Evolutionary conservation across 2,329 filamentous ascomycete species (phyloP).

Genomic region (Ascochyta rabiei): DNA sequence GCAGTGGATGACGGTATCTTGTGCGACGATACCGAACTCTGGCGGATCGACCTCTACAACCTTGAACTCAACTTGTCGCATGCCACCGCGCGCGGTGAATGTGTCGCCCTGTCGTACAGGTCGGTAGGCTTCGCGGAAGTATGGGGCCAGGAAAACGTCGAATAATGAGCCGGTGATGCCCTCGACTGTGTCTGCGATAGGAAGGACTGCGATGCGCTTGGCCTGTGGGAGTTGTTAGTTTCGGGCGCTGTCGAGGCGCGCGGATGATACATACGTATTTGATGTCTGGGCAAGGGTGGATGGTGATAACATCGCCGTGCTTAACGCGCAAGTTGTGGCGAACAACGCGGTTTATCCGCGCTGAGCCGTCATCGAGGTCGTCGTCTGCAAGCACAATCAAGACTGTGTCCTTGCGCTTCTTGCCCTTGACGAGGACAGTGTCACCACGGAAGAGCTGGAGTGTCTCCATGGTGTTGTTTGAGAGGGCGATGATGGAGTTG

Average conservation of each 20-base stretch:
- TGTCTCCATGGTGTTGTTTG: constrained; percentile 98
- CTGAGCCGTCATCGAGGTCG: constrained; percentile 95
- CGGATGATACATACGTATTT: constrained; percentile 81
- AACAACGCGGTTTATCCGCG: constrained; percentile 97
- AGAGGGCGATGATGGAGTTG: constrained; percentile 98
- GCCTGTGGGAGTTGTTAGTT: constrained; percentile 63
- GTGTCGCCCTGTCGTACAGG: constrained; percentile 96
- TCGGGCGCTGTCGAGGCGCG: neutral
- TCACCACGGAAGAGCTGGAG: constrained; percentile 98
- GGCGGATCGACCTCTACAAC: constrained; percentile 98
- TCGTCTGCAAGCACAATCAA: constrained; percentile 97
- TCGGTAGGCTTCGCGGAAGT: constrained; percentile 98
- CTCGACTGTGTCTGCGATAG: constrained; percentile 97
- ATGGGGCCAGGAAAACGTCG: constrained; percentile 98
- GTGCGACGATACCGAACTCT: constrained; percentile 97
- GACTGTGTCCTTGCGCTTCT: constrained; percentile 99
- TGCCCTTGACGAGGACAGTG: constrained; percentile 96
- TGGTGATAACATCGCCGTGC: constrained; percentile 96
- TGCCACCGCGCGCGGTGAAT: constrained; percentile 95
- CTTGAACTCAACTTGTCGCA: constrained; percentile 99
- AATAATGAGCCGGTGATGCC: constrained; percentile 97
- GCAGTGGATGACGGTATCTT: constrained; percentile 98
- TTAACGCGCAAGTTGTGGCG: constrained; percentile 98
- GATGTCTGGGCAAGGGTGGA: constrained; percentile 97
- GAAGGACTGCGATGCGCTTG: constrained; percentile 97